phyloP scores from a whole-genome alignment of 495 filamentous ascomycete genomes.

The Aspergillus nidulans region DNA sequence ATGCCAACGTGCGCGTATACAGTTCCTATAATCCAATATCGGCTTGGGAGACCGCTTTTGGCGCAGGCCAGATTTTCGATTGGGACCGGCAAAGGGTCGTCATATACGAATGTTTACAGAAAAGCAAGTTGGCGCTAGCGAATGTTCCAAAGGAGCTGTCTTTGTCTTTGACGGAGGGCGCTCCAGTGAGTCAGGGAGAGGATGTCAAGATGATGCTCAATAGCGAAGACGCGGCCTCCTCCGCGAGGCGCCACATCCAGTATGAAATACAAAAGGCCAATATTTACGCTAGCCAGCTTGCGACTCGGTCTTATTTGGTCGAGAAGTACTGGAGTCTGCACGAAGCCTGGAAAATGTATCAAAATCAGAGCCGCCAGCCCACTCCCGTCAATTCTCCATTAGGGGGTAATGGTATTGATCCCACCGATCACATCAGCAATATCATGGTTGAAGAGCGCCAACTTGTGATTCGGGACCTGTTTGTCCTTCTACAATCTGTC shows the following conservation, averaged over 20 bases:
- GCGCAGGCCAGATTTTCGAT: slow-evolving; percentile 62
- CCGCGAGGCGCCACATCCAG: slow-evolving; percentile 51
- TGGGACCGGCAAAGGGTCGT: slow-evolving; percentile 67
- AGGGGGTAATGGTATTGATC: slow-evolving; percentile 18
- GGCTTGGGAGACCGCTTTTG: slow-evolving; percentile 69
- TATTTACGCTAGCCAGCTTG: slow-evolving; percentile 70
- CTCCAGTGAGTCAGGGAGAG: slow-evolving; percentile 6
- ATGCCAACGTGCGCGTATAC: slow-evolving; percentile 67
- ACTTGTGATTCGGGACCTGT: slow-evolving; percentile 67
- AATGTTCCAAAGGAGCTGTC: slow-evolving; percentile 57
- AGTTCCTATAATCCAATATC: slow-evolving; percentile 63
- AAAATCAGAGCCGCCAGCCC: slow-evolving; percentile 22
- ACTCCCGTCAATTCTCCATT: slow-evolving; percentile 10
- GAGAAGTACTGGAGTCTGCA: slow-evolving; percentile 72
- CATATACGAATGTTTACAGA: slow-evolving; percentile 56
- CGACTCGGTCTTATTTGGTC: slow-evolving; percentile 72
- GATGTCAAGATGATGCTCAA: slow-evolving; percentile 17
- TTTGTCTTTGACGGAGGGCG: slow-evolving; percentile 30
- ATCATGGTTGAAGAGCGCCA: slow-evolving; percentile 67
- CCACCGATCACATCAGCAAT: slow-evolving; percentile 40
- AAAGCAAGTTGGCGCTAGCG: slow-evolving; percentile 56
- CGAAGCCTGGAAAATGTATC: slow-evolving; percentile 45
- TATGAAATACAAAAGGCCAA: slow-evolving; percentile 83
- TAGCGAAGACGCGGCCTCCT: slow-evolving; percentile 23
- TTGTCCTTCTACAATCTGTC: slow-evolving; percentile 64